phyloP scores from a whole-genome alignment of 2,329 filamentous ascomycete species.

The Aspergillus awamori region DNA sequence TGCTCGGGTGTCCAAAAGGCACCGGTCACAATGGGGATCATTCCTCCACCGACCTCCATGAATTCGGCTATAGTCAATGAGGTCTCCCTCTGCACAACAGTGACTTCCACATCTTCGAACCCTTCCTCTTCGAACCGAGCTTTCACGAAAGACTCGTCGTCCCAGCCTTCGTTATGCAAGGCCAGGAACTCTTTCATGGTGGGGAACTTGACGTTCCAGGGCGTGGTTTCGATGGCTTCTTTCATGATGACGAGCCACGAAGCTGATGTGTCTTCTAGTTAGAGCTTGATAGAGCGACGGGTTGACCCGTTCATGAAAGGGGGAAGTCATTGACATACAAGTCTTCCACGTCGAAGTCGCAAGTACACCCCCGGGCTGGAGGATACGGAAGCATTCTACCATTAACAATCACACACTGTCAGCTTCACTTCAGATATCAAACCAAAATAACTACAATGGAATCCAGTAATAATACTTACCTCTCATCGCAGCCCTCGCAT shows the following conservation, averaged over 20 bases:
- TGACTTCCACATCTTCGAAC: slow-evolving; percentile 30
- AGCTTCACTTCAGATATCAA: too few species aligned
- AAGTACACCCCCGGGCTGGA: slow-evolving; percentile 38
- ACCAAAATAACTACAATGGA: not conserved
- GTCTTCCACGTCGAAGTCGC: slow-evolving; percentile 42
- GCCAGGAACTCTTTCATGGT: slow-evolving; percentile 23
- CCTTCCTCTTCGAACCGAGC: slow-evolving; percentile 26
- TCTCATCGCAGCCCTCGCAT: slow-evolving; percentile 43
- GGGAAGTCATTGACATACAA: slow-evolving; percentile 20
- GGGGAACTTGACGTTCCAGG: slow-evolving; percentile 31
- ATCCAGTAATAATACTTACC: slow-evolving; percentile 28
- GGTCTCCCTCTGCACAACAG: slow-evolving; percentile 17
- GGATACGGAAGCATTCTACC: slow-evolving; percentile 37
- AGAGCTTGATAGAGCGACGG: not conserved
- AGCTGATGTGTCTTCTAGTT: slow-evolving; percentile 15
- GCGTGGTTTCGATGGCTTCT: slow-evolving; percentile 30
- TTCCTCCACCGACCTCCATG: slow-evolving; percentile 24
- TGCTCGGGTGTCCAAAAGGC: slow-evolving; percentile 35
- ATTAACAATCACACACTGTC: not conserved
- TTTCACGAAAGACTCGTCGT: slow-evolving; percentile 26
- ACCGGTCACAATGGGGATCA: slow-evolving; percentile 27
- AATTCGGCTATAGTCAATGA: slow-evolving; percentile 22
- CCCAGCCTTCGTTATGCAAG: slow-evolving; percentile 27
- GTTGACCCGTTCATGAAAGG: not conserved
- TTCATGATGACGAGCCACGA: slow-evolving; percentile 33